Evolutionary conservation across 768 basidiomycete genomes (phyloP), one percentile per base, ranked within the genome.

Genomic region (Kwoniella newhampshirensis): DNA sequence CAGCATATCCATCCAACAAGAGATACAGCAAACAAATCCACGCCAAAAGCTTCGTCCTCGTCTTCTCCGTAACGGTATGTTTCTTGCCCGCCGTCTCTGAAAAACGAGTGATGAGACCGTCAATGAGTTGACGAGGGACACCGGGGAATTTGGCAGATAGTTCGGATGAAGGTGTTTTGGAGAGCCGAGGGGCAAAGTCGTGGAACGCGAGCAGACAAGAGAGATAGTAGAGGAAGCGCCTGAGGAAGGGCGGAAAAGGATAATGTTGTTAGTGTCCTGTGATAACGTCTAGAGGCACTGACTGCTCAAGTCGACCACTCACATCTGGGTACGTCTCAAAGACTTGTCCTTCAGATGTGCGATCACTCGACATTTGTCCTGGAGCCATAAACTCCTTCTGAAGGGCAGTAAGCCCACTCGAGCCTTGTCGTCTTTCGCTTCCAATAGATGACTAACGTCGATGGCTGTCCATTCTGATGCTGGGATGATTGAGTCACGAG

Each of bases 1-100:
- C 82, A 0, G 85, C 84, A 66, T 84, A 94, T 51, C 85, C 83
- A 62, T 96, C 91, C 6, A 91, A 73, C 46, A 82, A 84, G 26
- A 96, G 82, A 67, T 86, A 89, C 0, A 94, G 78, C 1, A 87
- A 86, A 59, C 94, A 87, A 70, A 92, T 81, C 67, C 90, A 83
- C 1, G 88, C 84, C 54, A 91, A 77, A 1, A 94, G 79, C 65
- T 82, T 84, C 2, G 86, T 86, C 70, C 87, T 83, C 30, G 82
- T 87, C 52, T 84, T 81, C 5, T 86, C 81, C 2, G 92, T 96
- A 20, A 81, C 73, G 53, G 81, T 80, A 0, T 60, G 89, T 88
- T 81, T 81, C 17, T 82, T 83, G 7, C 83, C 86, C 8, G 41
- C 18, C 64, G 88, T 79, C 77, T 96, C 91, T 0, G 91, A 86